Base-by-base conservation (phyloP, 106 monocot genomes). In the Iris macrosiphon region DNA sequence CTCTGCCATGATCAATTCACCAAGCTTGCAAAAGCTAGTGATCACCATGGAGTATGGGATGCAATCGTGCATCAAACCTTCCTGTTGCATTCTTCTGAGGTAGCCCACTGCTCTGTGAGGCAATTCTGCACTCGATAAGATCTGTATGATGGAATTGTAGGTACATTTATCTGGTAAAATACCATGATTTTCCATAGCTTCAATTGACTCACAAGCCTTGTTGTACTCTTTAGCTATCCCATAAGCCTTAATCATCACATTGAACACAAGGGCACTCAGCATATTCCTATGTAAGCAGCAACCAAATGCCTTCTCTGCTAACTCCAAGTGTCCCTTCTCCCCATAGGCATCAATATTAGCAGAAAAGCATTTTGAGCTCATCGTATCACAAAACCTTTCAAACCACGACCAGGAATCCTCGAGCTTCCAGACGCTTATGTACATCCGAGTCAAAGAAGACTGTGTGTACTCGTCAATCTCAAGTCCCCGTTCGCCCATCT, bases 161-260 rank as follows among this genome's bases (percentile, higher is more conserved):
- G 85, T 85, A 61, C 71, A 85, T 66, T 72, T 71, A 71, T 95
- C 95, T 34, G 85, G 89, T 14, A 45, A 64, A 55, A 85, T 41
- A 19, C 58, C 66, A 61, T 82, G 49, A 12, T 47, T 55, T 63
- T 76, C 69, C 79, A 95, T 85, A 11, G 47, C 63, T 38, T 85
- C 62, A 59, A 79, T 67, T 14, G 70, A 38, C 38, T 85, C 69
- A 50, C 79, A 85, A 15, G 71, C 95, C 28, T 80, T 77, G 18
- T 74, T 61, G 55, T 71, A 74, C n/a, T 82, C 67, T 57, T 77
- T 74, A 24, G 25, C 67, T 21, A 79, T 60, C 12, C 84, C 89
- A 80, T 82, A 89, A 28, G 76, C 85, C 67, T 95, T 95, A 31
- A 89, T 89, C 95, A 95, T 95, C 31, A 95, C 95, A 82, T 89